phyloP scores from a whole-genome alignment of 345 rosid genomes.

The Hibiscus syriacus region DNA sequence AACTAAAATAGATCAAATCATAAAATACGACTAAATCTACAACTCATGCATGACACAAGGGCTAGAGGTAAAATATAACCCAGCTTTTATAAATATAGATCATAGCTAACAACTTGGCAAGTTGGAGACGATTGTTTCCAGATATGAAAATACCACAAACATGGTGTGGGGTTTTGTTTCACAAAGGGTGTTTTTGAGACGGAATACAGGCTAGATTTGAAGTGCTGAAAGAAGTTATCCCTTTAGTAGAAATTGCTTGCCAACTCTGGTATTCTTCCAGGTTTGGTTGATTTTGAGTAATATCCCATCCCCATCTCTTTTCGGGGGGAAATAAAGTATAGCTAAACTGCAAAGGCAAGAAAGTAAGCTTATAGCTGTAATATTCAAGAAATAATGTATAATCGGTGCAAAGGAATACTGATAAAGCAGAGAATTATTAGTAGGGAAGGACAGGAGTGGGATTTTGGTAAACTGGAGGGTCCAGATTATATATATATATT shows the following conservation, averaged over 20 bases:
- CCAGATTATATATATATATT: neutral
- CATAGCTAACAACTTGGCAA: slow-evolving; percentile 4
- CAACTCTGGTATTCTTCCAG: neutral
- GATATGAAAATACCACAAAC: neutral
- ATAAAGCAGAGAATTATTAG: neutral
- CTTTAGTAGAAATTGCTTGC: neutral
- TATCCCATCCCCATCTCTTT: neutral
- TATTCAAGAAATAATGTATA: neutral
- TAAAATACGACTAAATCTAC: too few species aligned
- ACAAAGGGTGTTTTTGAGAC: neutral
- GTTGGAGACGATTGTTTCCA: slow-evolving; percentile 6
- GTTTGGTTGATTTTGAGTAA: slow-evolving; percentile 5
- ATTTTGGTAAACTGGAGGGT: slow-evolving; percentile 29
- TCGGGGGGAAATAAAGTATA: neutral
- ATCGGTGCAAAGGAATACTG: neutral
- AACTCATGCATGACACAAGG: too few species aligned
- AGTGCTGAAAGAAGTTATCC: neutral
- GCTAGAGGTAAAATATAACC: too few species aligned
- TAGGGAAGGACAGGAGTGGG: slow-evolving; percentile 25
- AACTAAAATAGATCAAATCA: too few species aligned
- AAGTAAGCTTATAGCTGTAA: neutral
- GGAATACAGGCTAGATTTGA: slow-evolving; percentile 4
- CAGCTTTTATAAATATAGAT: too few species aligned
- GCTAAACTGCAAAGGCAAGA: neutral
- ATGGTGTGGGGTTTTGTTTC: neutral